Evolutionary conservation across 2,329 filamentous ascomycete genomes (phyloP), one percentile per base, ranked within the genome.

Genomic region (Fusarium torulosum): DNA sequence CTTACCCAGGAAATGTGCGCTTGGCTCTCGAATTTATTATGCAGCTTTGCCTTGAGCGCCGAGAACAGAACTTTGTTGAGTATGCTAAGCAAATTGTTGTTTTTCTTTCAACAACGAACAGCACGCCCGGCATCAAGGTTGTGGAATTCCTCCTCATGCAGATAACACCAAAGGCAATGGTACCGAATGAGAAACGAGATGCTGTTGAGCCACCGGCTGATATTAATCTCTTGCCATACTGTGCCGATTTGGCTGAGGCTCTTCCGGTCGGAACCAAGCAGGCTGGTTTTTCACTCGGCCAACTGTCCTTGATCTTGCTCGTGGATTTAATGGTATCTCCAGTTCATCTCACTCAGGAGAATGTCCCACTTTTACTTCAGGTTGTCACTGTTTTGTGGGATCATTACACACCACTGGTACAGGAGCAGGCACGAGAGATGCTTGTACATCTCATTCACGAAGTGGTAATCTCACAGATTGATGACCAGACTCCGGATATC

Each of bases 11-110:
- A 20, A 99, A 99, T 73, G 96, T 99, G 13, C 93, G 96, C 56
- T 83, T 99, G 33, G 92, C 98, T 14, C 86, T 99, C 1, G 94
- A 98, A 76, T 99, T 99, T 75, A 96, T 99, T 78, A 98, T 99
- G 79, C 90, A 90, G 27, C 86, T 98, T 6, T 99, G 96, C 72
- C 82, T 99, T 13, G 96, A 99, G 74, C 90, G 95, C 31, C 90
- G 95, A 47, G 96, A 99, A 77, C 96, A 99, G 74, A 98, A 97
- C 72, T 99, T 97, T 77, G 95, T 99, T 55, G 93, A 97, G 72
- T 97, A 96, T 75, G 95, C 95, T 7, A 99, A 98, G 81, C 96
- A 99, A 78, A 96, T 99, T 52, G 94, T 98, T 17, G 96, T 99
- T 1, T 98, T 97, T 76, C 79, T 99, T 7, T 96, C 96, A 0